These are phyloP conservation scores for Zasmidium citrigriseum DNA, from an alignment of 2,329 filamentous ascomycete species.

Conservation along the genomic window DNA sequence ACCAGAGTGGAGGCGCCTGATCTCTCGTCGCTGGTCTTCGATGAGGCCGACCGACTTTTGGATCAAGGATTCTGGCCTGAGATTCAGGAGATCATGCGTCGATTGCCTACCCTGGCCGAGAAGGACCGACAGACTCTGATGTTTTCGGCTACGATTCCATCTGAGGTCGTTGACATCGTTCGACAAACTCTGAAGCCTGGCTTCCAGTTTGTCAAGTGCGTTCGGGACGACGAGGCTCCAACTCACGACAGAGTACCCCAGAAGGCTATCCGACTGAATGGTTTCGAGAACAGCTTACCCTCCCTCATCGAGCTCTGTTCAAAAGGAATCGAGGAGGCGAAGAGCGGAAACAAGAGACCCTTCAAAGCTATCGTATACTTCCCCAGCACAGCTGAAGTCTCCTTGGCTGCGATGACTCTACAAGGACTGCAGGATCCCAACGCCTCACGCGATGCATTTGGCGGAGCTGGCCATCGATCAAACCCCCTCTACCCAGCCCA, in stretches of 20 bases:
- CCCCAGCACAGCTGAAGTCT: conserved; percentile 73
- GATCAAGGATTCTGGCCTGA: conserved; percentile 58
- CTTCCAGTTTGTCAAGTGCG: conserved; percentile 90
- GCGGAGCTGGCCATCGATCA: conserved; percentile 15
- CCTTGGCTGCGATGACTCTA: conserved; percentile 64
- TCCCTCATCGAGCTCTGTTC: conserved; percentile 72
- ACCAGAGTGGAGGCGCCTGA: conserved; percentile 65
- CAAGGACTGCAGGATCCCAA: conserved; percentile 42
- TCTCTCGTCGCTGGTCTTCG: conserved; percentile 61
- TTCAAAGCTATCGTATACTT: conserved; percentile 98
- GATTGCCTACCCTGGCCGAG: conserved; percentile 62
- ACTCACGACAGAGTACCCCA: conserved; percentile 87
- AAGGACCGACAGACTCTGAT: conserved; percentile 85
- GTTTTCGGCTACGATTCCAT: conserved; percentile 91
- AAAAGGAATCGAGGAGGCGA: conserved; percentile 41
- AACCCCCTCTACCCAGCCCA: conserved; percentile 38
- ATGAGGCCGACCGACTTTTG: conserved; percentile 68
- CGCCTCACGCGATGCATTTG: conserved; percentile 30
- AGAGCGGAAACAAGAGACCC: conserved; percentile 49
- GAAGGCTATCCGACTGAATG: conserved; percentile 65
- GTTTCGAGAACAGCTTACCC: conserved; percentile 76
- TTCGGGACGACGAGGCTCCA: conserved; percentile 75
- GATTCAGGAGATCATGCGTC: conserved; percentile 48
- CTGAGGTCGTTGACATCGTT: conserved; percentile 78
- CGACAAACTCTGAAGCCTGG: conserved; percentile 74